Base-by-base conservation (phyloP, 257 asterid species). In the Ilex asprella region DNA sequence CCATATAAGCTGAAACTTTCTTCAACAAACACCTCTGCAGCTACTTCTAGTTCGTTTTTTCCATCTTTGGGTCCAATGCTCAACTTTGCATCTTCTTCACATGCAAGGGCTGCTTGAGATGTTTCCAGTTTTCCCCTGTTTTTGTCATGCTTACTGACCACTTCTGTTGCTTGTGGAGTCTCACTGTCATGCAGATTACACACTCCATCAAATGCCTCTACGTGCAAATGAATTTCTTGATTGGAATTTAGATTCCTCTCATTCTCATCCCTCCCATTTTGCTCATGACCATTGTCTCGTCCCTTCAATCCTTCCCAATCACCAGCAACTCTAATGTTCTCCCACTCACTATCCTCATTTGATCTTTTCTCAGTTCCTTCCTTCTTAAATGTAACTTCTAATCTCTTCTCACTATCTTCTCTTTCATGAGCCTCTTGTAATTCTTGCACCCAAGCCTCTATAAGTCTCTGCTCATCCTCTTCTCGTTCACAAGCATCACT, bases 211-310 rank as follows among this genome's bases (percentile, higher is more conserved):
- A 65, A 61, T 67, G 27, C 64, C 55, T 63, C 67, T 63, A 78
- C 58, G 29, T 67, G 77, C 29, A 64, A 77, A 67, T 81, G 35
- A 60, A 50, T 30, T 59, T 69, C 75, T 30, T 60, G 59, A 69
- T 70, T 75, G 70, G 65, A 55, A 44, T 67, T 72, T 32, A 60
- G 66, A 27, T 69, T 76, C 58, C 35, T 70, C 57, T 16, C 76
- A 62, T 62, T 59, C 30, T 30, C 75, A 62, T 66, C 71, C 74
- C 63, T 47, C 70, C 67, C 80, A 60, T 65, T 55, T 54, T 66
- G 73, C 60, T 72, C 62, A 58, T 54, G 49, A 62, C 62, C 87
- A 63, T 74, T 68, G 49, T 73, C 67, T 43, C 72, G 69, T 59
- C 68, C 69, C 52, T 47, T 50, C 51, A 67, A 73, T 59, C 67